Evolutionary conservation across 441 rosid genomes (phyloP).

Genomic region (Flueggea neowawraea): DNA sequence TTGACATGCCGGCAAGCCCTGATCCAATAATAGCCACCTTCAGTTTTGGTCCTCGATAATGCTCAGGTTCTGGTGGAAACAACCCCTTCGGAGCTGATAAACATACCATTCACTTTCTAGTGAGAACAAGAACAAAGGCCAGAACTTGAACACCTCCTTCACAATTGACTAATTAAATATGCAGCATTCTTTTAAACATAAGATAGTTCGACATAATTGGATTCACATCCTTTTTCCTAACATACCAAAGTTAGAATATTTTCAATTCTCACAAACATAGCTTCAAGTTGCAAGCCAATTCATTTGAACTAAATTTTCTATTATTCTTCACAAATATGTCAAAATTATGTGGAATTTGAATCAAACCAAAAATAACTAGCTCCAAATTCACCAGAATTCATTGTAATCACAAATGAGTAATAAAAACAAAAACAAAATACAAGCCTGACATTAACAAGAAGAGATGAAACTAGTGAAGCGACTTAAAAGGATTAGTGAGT

Average conservation of each 20-base stretch:
- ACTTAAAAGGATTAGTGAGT: not conserved
- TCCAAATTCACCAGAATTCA: too few species aligned
- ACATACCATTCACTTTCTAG: slow-evolving; percentile 12
- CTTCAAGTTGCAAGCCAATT: not conserved
- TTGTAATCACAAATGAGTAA: not conserved
- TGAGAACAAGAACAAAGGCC: slow-evolving; percentile 9
- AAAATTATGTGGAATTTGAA: too few species aligned
- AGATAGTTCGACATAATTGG: too few species aligned
- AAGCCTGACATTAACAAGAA: slow-evolving; percentile 1
- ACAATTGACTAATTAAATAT: not conserved
- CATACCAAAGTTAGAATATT: too few species aligned
- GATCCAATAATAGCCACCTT: slow-evolving; percentile 98
- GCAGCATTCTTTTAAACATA: too few species aligned
- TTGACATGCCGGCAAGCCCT: slow-evolving; percentile 99
- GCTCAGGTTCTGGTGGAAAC: slow-evolving; percentile 94
- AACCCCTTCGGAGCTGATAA: slow-evolving; percentile 95
- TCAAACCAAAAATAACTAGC: too few species aligned
- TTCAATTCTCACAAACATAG: too few species aligned
- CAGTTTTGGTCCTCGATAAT: slow-evolving; percentile 88
- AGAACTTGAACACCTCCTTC: slow-evolving; percentile 1
- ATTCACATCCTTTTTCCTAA: too few species aligned
- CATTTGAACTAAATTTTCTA: not conserved
- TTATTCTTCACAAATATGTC: too few species aligned
- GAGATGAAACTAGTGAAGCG: not conserved
- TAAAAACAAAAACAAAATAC: not conserved